A percentile compares a stretch with the other conserved stretches of the same genome.
phyloP scores from a whole-genome alignment of 1,284 basidiomycete genomes.

The Fomitopsis pinicola region DNA sequence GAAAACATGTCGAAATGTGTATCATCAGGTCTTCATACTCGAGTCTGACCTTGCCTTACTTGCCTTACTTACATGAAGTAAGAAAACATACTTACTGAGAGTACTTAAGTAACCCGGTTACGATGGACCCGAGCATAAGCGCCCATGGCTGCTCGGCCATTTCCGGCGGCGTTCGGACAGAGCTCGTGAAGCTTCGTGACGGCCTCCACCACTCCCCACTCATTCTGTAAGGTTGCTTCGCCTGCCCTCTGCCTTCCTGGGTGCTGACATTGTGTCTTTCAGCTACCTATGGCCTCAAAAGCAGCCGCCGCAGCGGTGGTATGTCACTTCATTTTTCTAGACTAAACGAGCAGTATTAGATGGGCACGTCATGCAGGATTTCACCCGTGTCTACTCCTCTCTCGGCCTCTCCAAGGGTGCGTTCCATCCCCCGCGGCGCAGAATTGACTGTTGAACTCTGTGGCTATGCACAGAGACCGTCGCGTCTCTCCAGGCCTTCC shows the following conservation, averaged over 20 bases:
- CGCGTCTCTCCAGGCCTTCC: conserved; percentile 88
- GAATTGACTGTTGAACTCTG: not conserved
- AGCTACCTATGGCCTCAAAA: conserved; percentile 72
- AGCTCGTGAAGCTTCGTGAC: conserved; percentile 13
- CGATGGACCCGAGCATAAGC: not conserved
- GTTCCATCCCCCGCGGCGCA: conserved; percentile 14
- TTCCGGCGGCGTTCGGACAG: conserved; percentile 19
- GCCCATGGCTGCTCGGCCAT: conserved; percentile 15
- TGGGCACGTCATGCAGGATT: conserved; percentile 59
- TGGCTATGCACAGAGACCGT: conserved; percentile 67
- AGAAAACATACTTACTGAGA: not conserved
- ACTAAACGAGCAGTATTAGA: conserved; percentile 8
- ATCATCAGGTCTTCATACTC: not conserved
- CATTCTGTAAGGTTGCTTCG: conserved; percentile 15
- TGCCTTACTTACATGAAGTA: not conserved
- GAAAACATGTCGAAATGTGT: not conserved
- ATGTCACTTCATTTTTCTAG: conserved; percentile 25
- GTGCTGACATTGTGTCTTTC: not conserved
- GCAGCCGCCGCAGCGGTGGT: conserved; percentile 77
- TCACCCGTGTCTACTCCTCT: conserved; percentile 85
- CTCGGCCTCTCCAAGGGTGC: conserved; percentile 90
- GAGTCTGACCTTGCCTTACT: not conserved
- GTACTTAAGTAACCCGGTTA: not conserved
- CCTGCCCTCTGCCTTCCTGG: not conserved
- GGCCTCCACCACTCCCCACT: conserved; percentile 17